These are phyloP conservation scores for Ophiostoma fasciatum DNA, from an alignment of 2,329 filamentous ascomycete species.

Conservation along the genomic window DNA sequence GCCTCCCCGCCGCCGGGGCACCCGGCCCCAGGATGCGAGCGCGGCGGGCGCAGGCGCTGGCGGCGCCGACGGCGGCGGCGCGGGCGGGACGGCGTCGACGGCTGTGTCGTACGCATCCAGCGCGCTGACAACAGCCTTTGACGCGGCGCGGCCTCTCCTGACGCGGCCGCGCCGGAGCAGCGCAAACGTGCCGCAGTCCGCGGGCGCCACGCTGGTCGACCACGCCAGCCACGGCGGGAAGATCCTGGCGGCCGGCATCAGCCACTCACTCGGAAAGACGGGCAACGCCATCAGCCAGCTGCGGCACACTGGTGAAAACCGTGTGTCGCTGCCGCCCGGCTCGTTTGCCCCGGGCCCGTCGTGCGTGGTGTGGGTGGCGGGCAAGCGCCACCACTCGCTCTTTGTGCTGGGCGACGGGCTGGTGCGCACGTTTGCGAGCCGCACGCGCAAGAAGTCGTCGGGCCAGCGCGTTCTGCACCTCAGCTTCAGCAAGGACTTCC, in stretches of 20 bases:
- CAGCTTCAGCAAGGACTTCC: conserved; percentile 50
- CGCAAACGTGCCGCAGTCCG: conserved; percentile 23
- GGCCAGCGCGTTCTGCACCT: conserved; percentile 38
- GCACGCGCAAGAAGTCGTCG: conserved; percentile 37
- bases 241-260: conserved; percentile 58
- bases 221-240: conserved; percentile 56
- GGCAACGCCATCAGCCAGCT: conserved; percentile 54
- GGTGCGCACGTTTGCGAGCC: conserved; percentile 50
- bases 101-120: conserved; percentile 57
- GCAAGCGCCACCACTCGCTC: conserved; percentile 46
- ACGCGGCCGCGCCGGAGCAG: conserved; percentile 38
- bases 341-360: conserved; percentile 36
- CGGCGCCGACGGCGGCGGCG: conserved; percentile 29
- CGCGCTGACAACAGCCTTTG: conserved; percentile 54
- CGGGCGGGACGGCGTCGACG: conserved; percentile 21
- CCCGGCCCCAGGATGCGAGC: conserved; percentile 25
- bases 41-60: conserved; percentile 21
- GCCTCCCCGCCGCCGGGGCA: conserved; percentile 42
- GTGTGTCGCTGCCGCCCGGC: conserved; percentile 50
- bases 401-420: conserved; percentile 51
- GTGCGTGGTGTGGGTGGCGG: conserved; percentile 51
- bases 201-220: conserved; percentile 34
- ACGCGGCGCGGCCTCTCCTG: conserved; percentile 48
- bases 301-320: conserved; percentile 61
- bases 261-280: conserved; percentile 60